Percentiles rank a stretch among this genome's conserved stretches.
Evolutionary conservation across 352 stramenopile species (phyloP).

Genomic region (Hyaloperonospora brassicae): DNA sequence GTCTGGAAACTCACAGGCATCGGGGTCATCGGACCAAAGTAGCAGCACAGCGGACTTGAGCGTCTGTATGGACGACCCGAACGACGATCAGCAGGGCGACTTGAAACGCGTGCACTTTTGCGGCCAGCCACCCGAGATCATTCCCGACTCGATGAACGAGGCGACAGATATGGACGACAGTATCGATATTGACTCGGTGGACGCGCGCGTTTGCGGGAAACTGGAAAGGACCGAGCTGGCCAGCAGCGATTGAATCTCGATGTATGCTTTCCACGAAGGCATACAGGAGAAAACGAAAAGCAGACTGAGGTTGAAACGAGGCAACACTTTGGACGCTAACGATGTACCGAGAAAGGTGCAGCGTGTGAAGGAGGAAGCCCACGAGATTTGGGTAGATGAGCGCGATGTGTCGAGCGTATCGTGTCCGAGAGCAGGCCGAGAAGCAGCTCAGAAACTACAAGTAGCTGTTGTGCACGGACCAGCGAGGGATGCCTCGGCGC

Average conservation of each 20-base stretch:
- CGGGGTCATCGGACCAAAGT: conserved; percentile 37
- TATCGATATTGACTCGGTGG: conserved; percentile 15
- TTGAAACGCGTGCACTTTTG: conserved; percentile 49
- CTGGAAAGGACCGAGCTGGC: conserved; percentile 25
- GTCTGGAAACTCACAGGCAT: conserved; percentile 46
- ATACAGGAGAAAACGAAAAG: conserved; percentile 11
- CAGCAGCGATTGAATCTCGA: conserved; percentile 27
- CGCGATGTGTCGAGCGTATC: too few species aligned
- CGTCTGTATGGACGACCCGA: conserved; percentile 30
- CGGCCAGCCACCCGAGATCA: conserved; percentile 34
- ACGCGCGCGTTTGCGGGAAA: conserved; percentile 17
- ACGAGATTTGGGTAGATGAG: too few species aligned
- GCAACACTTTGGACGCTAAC: too few species aligned
- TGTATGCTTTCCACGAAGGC: too few species aligned
- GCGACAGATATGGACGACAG: conserved; percentile 8
- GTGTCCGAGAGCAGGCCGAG: too few species aligned
- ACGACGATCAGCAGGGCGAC: conserved; percentile 31
- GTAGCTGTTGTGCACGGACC: too few species aligned
- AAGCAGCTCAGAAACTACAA: too few species aligned
- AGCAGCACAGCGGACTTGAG: conserved; percentile 37
- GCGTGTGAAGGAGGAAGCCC: too few species aligned
- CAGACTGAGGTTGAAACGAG: conserved; percentile 6
- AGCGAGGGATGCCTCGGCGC: too few species aligned
- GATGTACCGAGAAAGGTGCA: too few species aligned
- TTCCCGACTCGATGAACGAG: conserved; percentile 30